Conservation (phyloP, 371 early-diverging fungal species). For the Encephalitozoon intestinalis region DNA sequence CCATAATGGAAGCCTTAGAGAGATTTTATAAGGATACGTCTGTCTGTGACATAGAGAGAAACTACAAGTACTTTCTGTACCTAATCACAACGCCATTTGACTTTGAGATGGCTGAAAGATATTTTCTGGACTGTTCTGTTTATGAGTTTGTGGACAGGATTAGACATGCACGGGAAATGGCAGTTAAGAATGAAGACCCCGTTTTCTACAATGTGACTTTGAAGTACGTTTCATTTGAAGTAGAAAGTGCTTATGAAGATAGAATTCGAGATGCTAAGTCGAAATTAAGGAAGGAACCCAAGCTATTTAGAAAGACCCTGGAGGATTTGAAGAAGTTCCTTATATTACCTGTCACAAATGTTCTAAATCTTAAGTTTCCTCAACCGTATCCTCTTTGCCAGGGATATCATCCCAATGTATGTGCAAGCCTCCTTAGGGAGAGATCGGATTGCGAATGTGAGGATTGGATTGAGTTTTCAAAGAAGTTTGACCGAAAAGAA, state of each 20-base stretch:
- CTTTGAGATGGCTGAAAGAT: slow-evolving; percentile 28
- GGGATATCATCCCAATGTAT: neutral
- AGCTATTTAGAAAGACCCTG: slow-evolving; percentile 14
- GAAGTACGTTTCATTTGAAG: slow-evolving; percentile 40
- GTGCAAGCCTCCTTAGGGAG: neutral
- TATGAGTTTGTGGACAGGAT: slow-evolving; percentile 48
- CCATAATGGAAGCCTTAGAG: neutral
- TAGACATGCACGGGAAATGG: slow-evolving; percentile 6
- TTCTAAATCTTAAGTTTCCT: slow-evolving; percentile 19
- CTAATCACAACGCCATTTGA: neutral
- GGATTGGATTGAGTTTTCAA: slow-evolving; percentile 15
- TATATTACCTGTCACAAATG: slow-evolving; percentile 27
- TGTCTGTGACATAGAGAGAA: slow-evolving; percentile 3
- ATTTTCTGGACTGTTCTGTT: slow-evolving; percentile 30
- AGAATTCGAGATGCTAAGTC: slow-evolving; percentile 15
- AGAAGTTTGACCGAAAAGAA: neutral
- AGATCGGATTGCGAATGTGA: slow-evolving; percentile 4
- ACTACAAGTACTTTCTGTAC: slow-evolving; percentile 41
- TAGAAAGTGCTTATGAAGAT: slow-evolving; percentile 19
- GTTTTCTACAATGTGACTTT: slow-evolving; percentile 34
- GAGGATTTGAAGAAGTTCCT: slow-evolving; percentile 23
- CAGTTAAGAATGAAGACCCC: neutral
- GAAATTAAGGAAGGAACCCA: slow-evolving; percentile 35
- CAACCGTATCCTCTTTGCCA: slow-evolving; percentile 18
- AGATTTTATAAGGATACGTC: slow-evolving; percentile 13